Evolutionary conservation across 495 filamentous ascomycete genomes (phyloP).

Genomic region (Aspergillus nidulans): DNA sequence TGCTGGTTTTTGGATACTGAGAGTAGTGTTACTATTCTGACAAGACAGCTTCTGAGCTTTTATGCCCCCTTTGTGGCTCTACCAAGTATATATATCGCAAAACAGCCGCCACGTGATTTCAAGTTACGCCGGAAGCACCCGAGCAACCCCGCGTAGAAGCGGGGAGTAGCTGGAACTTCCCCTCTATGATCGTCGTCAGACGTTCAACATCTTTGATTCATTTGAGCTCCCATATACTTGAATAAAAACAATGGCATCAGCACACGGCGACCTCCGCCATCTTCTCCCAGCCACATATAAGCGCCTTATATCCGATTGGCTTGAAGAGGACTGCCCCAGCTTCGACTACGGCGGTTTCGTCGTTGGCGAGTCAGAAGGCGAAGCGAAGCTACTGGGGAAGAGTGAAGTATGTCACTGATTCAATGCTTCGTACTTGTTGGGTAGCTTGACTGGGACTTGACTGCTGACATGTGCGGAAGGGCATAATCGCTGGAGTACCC

Average conservation of each 20-base stretch:
- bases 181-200: background rate
- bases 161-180: constrained; percentile 6
- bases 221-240: constrained; percentile 9
- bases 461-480: constrained; percentile 29
- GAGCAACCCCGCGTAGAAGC: constrained; percentile 4
- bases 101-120: constrained; percentile 6
- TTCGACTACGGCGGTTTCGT: constrained; percentile 98
- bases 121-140: constrained; percentile 7
- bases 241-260: constrained; percentile 49
- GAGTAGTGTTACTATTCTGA: background rate
- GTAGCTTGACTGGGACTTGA: background rate
- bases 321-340: constrained; percentile 90
- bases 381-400: constrained; percentile 86
- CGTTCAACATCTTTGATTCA: constrained; percentile 1
- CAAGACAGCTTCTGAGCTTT: background rate
- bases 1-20: background rate
- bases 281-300: constrained; percentile 85
- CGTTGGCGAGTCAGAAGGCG: constrained; percentile 72
- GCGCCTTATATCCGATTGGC: constrained; percentile 73
- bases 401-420: constrained; percentile 44
- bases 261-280: constrained; percentile 71
- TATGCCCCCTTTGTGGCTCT: background rate
- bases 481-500: constrained; percentile 85
- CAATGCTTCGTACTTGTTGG: background rate
- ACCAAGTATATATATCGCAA: background rate